A percentile compares a stretch with the other conserved stretches of the same genome.
These are phyloP conservation scores for Paraphaeosphaeria minitans DNA, from an alignment of 2,329 filamentous ascomycete species.

Conservation along the genomic window DNA sequence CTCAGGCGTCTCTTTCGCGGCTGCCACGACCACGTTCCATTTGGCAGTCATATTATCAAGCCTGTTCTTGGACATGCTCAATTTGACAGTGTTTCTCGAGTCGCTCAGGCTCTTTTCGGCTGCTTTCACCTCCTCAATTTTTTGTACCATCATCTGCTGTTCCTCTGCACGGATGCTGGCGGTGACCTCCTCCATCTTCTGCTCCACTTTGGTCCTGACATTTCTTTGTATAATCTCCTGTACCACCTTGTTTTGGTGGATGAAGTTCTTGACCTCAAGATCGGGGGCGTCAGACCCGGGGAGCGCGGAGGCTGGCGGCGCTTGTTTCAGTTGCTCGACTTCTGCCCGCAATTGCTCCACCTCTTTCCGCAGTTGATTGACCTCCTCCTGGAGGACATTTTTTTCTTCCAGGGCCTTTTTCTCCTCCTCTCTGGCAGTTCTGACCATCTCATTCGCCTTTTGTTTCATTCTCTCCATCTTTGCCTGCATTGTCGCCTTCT, in stretches of 20 bases:
- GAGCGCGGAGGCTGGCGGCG: not conserved
- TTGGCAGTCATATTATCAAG: slow-evolving; percentile 69
- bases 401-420: not conserved
- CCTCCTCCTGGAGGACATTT: slow-evolving; percentile 37
- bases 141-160: slow-evolving; percentile 41
- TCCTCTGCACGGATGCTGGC: slow-evolving; percentile 40
- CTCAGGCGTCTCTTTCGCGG: slow-evolving; percentile 83
- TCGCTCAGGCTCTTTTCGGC: slow-evolving; percentile 52
- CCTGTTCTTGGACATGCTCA: slow-evolving; percentile 78
- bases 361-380: slow-evolving; percentile 19
- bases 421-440: not conserved
- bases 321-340: slow-evolving; percentile 18
- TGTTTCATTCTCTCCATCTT: slow-evolving; percentile 13
- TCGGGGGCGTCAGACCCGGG: slow-evolving; percentile 9
- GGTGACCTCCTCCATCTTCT: slow-evolving; percentile 23
- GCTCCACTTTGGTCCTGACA: slow-evolving; percentile 33
- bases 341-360: slow-evolving; percentile 15
- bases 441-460: not conserved
- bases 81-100: slow-evolving; percentile 64
- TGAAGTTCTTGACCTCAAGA: slow-evolving; percentile 13
- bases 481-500: slow-evolving; percentile 28
- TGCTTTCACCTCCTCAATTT: slow-evolving; percentile 36
- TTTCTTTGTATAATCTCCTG: slow-evolving; percentile 41
- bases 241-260: slow-evolving; percentile 2
- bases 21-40: slow-evolving; percentile 77